Percentiles rank a stretch among this genome's conserved stretches.
These are phyloP conservation scores for Alternaria sp. DNA, from an alignment of 2,329 filamentous ascomycete species.

Conservation along the genomic window DNA sequence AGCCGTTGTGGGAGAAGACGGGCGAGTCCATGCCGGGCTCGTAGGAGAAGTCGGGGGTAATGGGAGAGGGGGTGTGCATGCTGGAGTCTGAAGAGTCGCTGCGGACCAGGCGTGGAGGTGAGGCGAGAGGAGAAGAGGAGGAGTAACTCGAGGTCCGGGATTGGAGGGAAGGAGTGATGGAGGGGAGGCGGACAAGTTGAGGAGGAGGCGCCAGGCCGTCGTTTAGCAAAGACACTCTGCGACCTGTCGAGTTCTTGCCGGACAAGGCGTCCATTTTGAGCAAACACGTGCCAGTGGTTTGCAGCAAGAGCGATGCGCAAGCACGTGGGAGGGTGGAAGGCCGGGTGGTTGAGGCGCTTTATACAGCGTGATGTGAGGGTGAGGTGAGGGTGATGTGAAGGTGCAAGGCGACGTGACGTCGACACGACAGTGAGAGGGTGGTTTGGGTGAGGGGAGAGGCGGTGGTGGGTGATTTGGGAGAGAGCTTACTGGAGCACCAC, in stretches of 20 bases:
- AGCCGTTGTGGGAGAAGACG: constrained; percentile 38
- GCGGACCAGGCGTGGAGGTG: constrained; percentile 57
- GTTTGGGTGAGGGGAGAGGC: constrained; percentile 7
- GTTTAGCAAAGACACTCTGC: constrained; percentile 62
- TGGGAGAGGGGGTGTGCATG: constrained; percentile 57
- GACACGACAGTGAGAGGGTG: neutral
- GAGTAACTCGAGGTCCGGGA: constrained; percentile 56
- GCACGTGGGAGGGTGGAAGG: constrained; percentile 32
- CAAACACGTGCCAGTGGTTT: constrained; percentile 42
- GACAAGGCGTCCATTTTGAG: constrained; percentile 55
- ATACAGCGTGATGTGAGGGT: neutral
- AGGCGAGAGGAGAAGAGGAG: constrained; percentile 57
- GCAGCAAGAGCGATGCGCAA: constrained; percentile 19
- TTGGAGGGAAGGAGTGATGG: constrained; percentile 48
- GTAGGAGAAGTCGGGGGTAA: constrained; percentile 55
- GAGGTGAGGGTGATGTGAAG: neutral
- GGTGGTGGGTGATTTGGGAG: constrained; percentile 14
- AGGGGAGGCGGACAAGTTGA: constrained; percentile 46
- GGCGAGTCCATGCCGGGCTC: constrained; percentile 42
- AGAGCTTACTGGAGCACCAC: constrained; percentile 23
- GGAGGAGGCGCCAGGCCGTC: constrained; percentile 51
- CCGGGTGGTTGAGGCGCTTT: constrained; percentile 7
- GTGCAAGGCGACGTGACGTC: constrained; percentile 6
- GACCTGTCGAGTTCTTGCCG: constrained; percentile 61
- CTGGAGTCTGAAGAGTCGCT: constrained; percentile 58